Conservation (phyloP, 228 moss, liverwort and hornwort genomes). For the Sphagnum magellanicum region DNA sequence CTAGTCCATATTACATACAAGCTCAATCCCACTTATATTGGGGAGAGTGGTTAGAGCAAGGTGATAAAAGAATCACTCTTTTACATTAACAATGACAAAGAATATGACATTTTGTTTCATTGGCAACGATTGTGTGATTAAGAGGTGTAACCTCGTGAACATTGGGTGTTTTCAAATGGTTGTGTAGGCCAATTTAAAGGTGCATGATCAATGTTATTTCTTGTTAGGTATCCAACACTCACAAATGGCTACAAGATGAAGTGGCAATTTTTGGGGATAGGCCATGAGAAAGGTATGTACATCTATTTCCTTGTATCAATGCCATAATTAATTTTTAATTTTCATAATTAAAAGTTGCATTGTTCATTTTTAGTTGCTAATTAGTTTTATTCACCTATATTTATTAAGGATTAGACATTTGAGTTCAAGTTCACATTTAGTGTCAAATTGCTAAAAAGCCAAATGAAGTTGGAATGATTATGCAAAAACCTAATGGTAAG, state of each 20-base stretch:
- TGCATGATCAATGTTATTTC: neutral
- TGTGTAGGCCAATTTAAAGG: neutral
- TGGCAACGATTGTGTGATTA: neutral
- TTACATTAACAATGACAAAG: neutral
- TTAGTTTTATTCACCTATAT: no score
- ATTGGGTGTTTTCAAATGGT: conserved; percentile 2
- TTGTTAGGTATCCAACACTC: neutral
- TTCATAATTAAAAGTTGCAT: no score
- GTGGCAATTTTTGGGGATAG: neutral
- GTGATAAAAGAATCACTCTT: neutral
- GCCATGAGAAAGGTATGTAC: neutral
- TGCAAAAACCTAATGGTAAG: no score
- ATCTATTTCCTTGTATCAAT: no score
- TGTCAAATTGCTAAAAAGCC: no score
- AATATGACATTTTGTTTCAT: neutral
- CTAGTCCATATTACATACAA: neutral
- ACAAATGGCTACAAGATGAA: neutral
- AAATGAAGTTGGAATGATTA: no score
- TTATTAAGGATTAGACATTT: no score
- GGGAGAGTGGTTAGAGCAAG: neutral
- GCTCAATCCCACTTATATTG: neutral
- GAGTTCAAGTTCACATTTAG: no score
- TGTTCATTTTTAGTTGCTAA: no score
- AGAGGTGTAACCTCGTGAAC: neutral
- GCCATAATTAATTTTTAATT: no score